Evolutionary conservation across 1,139 yeast genomes (phyloP), one percentile per base, ranked within the genome.

Genomic region (Pneumocystis wakefieldiae): DNA sequence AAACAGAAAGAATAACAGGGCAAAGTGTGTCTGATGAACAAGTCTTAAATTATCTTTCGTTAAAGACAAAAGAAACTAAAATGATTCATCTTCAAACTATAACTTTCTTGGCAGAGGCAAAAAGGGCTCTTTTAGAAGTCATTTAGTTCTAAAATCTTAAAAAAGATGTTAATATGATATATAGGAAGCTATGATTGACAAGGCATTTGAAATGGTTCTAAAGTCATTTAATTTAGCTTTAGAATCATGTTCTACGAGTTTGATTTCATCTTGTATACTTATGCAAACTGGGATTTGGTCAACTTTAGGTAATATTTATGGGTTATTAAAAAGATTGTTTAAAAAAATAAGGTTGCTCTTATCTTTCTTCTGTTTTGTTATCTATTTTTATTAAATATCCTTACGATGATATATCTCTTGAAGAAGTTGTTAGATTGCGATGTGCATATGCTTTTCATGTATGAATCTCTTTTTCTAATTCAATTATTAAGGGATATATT

Each of bases 1-100:
- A 84, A 67, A 95, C 96, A 0, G 78, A 81, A 53, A 72, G 84
- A 68, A 76, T 79, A 2, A 78, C 80, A 63, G 55, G 55, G 1
- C 70, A 72, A 32, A 74, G 78, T 38, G 74, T 62, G 24, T 61
- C 68, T 17, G 67, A 66, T 38, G 66, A 67, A 19, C 66, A 65
- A n/a, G 67, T 67, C 3, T 36, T 66, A 7, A 63, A 62, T n/a
- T 67, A 65, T 59, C 63, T 68, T 17, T 67, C 65, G 58, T 61
- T 60, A 7, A 64, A 66, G 32, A 60, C 68, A 8, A 61, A 66
- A 29, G 69, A 67, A 48, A 57, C 59, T 10, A 58, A 59, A 28
- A 65, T 64, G 65, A 41, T 57, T 19, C 61, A 63, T 36, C 57
- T 67, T n/a, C 68, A 66, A 59, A 64, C 70, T 3, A 39, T 65